Percentiles rank a stretch among this genome's conserved stretches.
These are phyloP conservation scores for Rhodotorula sp. DNA, from an alignment of 1,284 basidiomycete genomes.

Conservation along the genomic window DNA sequence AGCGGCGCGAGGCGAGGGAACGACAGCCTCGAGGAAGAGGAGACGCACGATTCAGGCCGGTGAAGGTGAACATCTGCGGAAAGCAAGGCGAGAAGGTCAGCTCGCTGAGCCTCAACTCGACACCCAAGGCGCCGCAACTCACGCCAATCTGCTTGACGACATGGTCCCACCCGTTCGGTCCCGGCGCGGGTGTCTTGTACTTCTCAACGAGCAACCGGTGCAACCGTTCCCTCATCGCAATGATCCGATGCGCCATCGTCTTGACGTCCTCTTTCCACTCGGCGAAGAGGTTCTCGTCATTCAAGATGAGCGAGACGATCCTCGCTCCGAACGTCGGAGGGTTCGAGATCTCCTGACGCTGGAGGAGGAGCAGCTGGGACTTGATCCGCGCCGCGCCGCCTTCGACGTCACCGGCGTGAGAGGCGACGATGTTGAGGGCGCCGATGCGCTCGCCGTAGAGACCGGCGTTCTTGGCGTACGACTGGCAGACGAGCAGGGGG, in stretches of 20 bases:
- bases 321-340: conserved; percentile 87
- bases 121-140: not conserved
- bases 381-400: conserved; percentile 69
- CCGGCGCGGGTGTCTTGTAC: conserved; percentile 72
- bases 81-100: not conserved
- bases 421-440: conserved; percentile 68
- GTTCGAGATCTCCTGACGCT: conserved; percentile 89
- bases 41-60: conserved; percentile 40
- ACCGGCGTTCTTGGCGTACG: conserved; percentile 94
- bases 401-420: conserved; percentile 51
- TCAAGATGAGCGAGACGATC: conserved; percentile 77
- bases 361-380: conserved; percentile 81
- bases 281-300: conserved; percentile 66
- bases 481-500: conserved; percentile 86
- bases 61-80: conserved; percentile 34
- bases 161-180: conserved; percentile 72
- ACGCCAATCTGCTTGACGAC: conserved; percentile 53
- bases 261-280: conserved; percentile 87
- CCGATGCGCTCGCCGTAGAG: conserved; percentile 88
- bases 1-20: too few relatives aligned
- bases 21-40: not conserved
- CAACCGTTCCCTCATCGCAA: conserved; percentile 81
- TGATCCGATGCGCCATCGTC: conserved; percentile 89
- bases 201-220: conserved; percentile 73
- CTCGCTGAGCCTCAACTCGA: not conserved